Evolutionary conservation across 495 filamentous ascomycete species (phyloP).

Genomic region (Zalerion maritima): DNA sequence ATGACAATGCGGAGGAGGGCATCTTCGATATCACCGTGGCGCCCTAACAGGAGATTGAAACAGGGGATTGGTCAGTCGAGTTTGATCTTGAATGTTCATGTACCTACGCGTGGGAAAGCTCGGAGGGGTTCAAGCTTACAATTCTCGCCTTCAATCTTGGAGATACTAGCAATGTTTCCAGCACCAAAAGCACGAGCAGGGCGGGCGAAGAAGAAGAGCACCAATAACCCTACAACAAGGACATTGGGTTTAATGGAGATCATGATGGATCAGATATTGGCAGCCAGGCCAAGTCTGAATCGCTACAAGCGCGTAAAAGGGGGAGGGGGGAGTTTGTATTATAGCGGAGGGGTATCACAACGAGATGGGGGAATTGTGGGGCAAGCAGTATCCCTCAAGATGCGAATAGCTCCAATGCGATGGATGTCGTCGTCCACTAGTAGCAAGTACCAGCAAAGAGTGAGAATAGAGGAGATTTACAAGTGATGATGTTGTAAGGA

Average conservation of each 20-base stretch:
- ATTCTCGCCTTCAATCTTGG: constrained; percentile 68
- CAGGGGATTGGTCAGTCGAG: constrained; percentile 6
- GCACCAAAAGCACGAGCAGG: constrained; percentile 73
- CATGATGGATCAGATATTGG: too few relatives aligned
- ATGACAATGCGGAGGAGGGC: constrained; percentile 60
- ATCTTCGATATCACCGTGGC: constrained; percentile 94
- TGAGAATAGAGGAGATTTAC: too few relatives aligned
- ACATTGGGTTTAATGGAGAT: constrained; percentile 24
- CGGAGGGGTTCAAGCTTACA: constrained; percentile 28
- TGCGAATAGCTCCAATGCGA: too few relatives aligned
- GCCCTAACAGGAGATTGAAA: constrained; percentile 33
- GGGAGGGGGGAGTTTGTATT: too few relatives aligned
- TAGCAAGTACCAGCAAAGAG: too few relatives aligned
- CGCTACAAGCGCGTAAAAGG: too few relatives aligned
- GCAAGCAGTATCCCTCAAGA: too few relatives aligned
- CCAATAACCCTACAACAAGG: constrained; percentile 29
- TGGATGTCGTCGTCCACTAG: too few relatives aligned
- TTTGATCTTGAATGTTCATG: constrained; percentile 1
- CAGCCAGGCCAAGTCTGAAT: too few relatives aligned
- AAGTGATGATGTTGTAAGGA: too few relatives aligned
- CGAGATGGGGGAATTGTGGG: too few relatives aligned
- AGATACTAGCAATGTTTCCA: constrained; percentile 65
- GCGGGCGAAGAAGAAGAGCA: constrained; percentile 44
- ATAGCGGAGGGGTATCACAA: too few relatives aligned
- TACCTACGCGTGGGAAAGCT: neutral